A percentile compares a stretch with the other conserved stretches of the same genome.
Conservation (phyloP, 163 green algal species). For the Chlorella variabilis region DNA sequence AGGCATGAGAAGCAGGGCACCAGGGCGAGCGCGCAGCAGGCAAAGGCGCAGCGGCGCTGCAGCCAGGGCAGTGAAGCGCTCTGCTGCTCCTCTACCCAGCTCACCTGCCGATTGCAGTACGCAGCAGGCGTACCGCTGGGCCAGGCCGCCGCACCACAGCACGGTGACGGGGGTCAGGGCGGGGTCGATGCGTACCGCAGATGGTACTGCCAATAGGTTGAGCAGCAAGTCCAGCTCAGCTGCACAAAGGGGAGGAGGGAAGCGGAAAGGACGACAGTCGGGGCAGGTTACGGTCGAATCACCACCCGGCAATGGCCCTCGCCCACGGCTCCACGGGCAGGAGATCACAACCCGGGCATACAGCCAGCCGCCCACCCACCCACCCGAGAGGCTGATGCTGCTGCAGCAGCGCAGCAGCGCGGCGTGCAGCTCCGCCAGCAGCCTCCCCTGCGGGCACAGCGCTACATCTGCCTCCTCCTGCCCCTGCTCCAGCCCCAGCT, state of each 20-base stretch:
- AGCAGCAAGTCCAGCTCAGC: conserved; percentile 54
- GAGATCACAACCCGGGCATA: too few relatives aligned
- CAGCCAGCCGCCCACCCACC: not conserved
- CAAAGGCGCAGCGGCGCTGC: too few relatives aligned
- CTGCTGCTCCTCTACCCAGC: too few relatives aligned
- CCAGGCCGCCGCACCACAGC: conserved; percentile 36
- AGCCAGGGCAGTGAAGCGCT: too few relatives aligned
- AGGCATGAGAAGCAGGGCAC: too few relatives aligned
- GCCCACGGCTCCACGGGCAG: too few relatives aligned
- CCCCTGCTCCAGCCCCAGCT: not conserved
- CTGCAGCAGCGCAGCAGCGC: conserved; percentile 28
- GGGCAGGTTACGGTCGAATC: too few relatives aligned
- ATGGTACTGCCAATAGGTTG: conserved; percentile 47
- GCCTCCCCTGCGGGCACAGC: conserved; percentile 4
- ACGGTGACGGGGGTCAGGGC: not conserved
- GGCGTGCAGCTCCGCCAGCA: conserved; percentile 39
- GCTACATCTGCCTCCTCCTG: not conserved
- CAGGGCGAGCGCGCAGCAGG: too few relatives aligned
- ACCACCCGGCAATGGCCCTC: too few relatives aligned
- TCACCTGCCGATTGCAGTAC: conserved; percentile 44
- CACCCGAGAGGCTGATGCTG: conserved; percentile 33
- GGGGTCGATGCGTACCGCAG: not conserved
- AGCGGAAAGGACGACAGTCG: too few relatives aligned
- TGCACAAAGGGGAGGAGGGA: not conserved
- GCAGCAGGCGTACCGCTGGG: conserved; percentile 39